Evolutionary conservation across 2,329 filamentous ascomycete species (phyloP).

Genomic region (Botrytis hyacinthi): DNA sequence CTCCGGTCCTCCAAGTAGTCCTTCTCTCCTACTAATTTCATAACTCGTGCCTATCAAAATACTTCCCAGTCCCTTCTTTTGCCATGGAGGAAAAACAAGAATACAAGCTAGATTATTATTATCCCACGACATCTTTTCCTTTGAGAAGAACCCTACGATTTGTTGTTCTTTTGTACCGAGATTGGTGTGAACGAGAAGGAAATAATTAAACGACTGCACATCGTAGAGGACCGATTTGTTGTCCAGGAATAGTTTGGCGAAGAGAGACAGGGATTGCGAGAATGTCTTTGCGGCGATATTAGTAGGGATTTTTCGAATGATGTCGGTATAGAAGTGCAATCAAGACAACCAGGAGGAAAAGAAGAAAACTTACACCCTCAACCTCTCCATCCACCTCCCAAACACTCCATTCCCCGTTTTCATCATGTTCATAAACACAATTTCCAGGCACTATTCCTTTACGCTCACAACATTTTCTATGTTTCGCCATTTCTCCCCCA

Average conservation of each 20-base stretch:
- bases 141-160: constrained; percentile 95
- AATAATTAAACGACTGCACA: constrained; percentile 91
- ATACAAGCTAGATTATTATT: constrained; percentile 98
- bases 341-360: not conserved
- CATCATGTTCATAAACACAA: constrained; percentile 65
- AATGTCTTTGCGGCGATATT: constrained; percentile 57
- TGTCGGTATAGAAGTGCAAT: not conserved
- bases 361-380: constrained; percentile 57
- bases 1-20: constrained; percentile 85
- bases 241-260: constrained; percentile 95
- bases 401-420: constrained; percentile 66
- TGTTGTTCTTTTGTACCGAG: constrained; percentile 46
- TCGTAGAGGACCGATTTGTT: constrained; percentile 99
- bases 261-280: constrained; percentile 91
- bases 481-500: constrained; percentile 56
- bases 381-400: constrained; percentile 92
- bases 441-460: constrained; percentile 57
- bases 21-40: constrained; percentile 81
- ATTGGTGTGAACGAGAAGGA: constrained; percentile 78
- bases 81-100: constrained; percentile 92
- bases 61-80: constrained; percentile 82
- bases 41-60: constrained; percentile 92
- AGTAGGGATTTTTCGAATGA: not conserved
- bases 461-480: constrained; percentile 56
- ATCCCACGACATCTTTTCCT: constrained; percentile 98